A percentile compares a stretch with the other conserved stretches of the same genome.
Conservation (phyloP, 2,329 filamentous ascomycete species). For the Celoporthe dispersa region DNA sequence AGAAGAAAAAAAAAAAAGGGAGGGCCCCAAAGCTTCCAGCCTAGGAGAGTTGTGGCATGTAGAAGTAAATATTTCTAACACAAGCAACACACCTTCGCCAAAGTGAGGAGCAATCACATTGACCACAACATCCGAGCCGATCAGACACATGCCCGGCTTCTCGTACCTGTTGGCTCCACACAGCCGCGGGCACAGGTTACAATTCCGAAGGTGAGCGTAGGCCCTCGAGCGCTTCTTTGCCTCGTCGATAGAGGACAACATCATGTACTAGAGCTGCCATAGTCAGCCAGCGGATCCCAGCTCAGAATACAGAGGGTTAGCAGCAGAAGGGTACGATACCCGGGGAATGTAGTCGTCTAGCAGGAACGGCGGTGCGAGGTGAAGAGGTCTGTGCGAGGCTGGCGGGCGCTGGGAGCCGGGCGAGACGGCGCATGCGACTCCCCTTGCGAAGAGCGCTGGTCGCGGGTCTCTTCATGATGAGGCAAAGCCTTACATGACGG, state of each 20-base stretch:
- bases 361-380: slow-evolving; percentile 68
- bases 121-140: slow-evolving; percentile 77
- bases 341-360: slow-evolving; percentile 75
- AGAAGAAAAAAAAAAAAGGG: too few relatives aligned
- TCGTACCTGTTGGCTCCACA: slow-evolving; percentile 84
- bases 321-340: slow-evolving; percentile 8
- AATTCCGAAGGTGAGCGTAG: slow-evolving; percentile 76
- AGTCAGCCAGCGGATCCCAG: neutral
- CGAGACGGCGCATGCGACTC: neutral
- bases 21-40: neutral
- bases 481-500: neutral
- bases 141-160: slow-evolving; percentile 76
- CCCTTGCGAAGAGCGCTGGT: slow-evolving; percentile 10
- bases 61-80: neutral
- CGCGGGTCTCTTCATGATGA: slow-evolving; percentile 12
- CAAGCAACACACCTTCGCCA: slow-evolving; percentile 63
- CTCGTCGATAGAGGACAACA: slow-evolving; percentile 68
- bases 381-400: slow-evolving; percentile 41
- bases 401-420: neutral
- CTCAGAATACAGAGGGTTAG: neutral
- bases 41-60: neutral
- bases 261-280: slow-evolving; percentile 53
- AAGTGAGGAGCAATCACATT: slow-evolving; percentile 87
- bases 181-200: slow-evolving; percentile 78
- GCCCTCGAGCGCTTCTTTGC: slow-evolving; percentile 74